phyloP scores from a whole-genome alignment of 129 eudicot species.

The Ambrosia artemisiifolia region DNA sequence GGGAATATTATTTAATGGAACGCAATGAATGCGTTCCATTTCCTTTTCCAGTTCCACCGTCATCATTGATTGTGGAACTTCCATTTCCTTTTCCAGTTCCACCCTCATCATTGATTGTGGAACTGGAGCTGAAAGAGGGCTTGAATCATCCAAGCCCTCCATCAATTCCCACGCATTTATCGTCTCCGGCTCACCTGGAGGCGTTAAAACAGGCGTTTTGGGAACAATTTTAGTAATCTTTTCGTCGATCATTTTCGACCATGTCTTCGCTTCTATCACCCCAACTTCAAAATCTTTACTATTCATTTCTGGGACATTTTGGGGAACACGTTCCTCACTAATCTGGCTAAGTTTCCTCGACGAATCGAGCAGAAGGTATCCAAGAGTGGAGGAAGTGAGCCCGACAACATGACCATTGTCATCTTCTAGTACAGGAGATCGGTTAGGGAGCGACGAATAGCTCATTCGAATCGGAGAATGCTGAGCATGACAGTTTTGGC shows the following conservation, averaged over 20 bases:
- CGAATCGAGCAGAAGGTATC: slow-evolving; percentile 30
- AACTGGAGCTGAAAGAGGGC: slow-evolving; percentile 43
- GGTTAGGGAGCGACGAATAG: slow-evolving; percentile 58
- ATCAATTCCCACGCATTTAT: slow-evolving; percentile 79
- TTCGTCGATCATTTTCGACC: slow-evolving; percentile 68
- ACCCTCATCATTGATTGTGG: not conserved
- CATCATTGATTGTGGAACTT: not conserved
- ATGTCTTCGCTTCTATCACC: slow-evolving; percentile 62
- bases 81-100: not conserved
- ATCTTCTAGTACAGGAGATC: slow-evolving; percentile 26
- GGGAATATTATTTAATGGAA: slow-evolving; percentile 36
- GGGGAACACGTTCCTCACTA: not conserved
- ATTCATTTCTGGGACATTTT: slow-evolving; percentile 1
- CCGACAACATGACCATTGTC: slow-evolving; percentile 57
- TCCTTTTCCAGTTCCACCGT: not conserved
- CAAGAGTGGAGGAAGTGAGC: slow-evolving; percentile 74
- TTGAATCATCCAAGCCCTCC: slow-evolving; percentile 84
- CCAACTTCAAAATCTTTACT: slow-evolving; percentile 40
- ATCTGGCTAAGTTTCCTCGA: not conserved
- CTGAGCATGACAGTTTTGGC: slow-evolving; percentile 58
- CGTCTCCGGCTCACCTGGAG: slow-evolving; percentile 82
- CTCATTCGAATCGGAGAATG: slow-evolving; percentile 58
- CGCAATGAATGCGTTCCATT: slow-evolving; percentile 32
- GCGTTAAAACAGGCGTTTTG: slow-evolving; percentile 58
- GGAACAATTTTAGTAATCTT: slow-evolving; percentile 50